Base-by-base conservation (phyloP, 306 rosid genomes). In the Prunus kanzakura region DNA sequence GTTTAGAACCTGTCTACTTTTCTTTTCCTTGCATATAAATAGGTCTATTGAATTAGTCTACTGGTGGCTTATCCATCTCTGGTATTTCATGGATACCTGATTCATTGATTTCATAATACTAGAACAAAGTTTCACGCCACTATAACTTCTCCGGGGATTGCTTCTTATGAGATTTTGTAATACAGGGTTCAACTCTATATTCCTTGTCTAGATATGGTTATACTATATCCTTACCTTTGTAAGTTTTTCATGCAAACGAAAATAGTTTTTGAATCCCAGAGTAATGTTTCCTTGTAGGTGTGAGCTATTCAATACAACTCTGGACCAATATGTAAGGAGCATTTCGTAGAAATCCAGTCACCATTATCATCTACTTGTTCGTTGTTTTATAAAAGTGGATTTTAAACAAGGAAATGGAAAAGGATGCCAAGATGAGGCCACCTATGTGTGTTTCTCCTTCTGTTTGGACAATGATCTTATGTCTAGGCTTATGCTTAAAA, bases 281-380 rank as follows among this genome's bases (percentile, higher is more conserved):
- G 66, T 45, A 13, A 47, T 80, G 86, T 66, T 67, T 27, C 63
- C 78, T 69, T 77, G 64, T 79, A 94, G 98, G 89, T 88, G 85
- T 71, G 94, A 91, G 85, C 89, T 91, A 67, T 94, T 94, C 90
- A 87, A 89, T 85, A 94, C 98, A 67, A 81, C 89, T 16, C 91
- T 94, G 75, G 96, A 91, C 87, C 97, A 94, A 75, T 90, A 94
- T 85, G 91, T 87, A 45, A 90, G 96, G 82, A 93, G 91, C 86
- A 90, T 94, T 73, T 90, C 89, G 2, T 94, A 89, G 86, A 78
- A 71, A 38, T 4, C 52, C 23, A 30, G 56, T 60, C 67, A 69
- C 50, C 69, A 52, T 41, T 38, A 56, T 64, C 56, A 29, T 55
- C 64, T 65, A 4, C 18, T n/a, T 49, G 38, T 22, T 20, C 19